Evolutionary conservation across 2,329 filamentous ascomycete genomes (phyloP).

Genomic region (Exophiala spinifera): DNA sequence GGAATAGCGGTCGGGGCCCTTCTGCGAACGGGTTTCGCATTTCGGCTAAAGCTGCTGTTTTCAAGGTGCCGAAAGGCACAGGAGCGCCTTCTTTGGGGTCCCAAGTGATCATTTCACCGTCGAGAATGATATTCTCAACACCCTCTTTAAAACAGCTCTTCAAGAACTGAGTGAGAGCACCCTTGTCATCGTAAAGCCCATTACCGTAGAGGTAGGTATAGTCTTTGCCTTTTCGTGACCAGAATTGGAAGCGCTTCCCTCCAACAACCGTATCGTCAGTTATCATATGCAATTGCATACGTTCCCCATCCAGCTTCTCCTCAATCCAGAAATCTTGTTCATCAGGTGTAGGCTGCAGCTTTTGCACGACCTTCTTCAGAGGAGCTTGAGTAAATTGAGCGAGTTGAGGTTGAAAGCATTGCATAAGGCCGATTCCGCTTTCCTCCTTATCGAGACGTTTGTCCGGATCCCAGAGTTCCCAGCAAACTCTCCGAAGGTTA

Average conservation of each 20-base stretch:
- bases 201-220: constrained; percentile 92
- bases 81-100: constrained; percentile 80
- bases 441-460: constrained; percentile 72
- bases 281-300: constrained; percentile 93
- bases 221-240: constrained; percentile 93
- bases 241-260: constrained; percentile 76
- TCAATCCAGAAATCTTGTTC: constrained; percentile 91
- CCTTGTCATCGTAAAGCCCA: constrained; percentile 68
- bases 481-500: constrained; percentile 85
- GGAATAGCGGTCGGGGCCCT: constrained; percentile 72
- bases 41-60: constrained; percentile 80
- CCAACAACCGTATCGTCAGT: constrained; percentile 66
- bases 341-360: constrained; percentile 62
- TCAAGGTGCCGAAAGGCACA: constrained; percentile 86
- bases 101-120: constrained; percentile 99
- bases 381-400: constrained; percentile 68
- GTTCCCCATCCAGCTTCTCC: constrained; percentile 93
- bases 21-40: constrained; percentile 67
- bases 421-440: constrained; percentile 75
- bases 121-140: constrained; percentile 83
- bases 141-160: constrained; percentile 71
- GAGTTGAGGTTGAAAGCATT: constrained; percentile 93
- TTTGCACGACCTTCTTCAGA: constrained; percentile 57
- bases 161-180: constrained; percentile 76
- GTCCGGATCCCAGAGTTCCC: constrained; percentile 77